Conservation (phyloP, 257 asterid species). For the Penstemon davidsonii region DNA sequence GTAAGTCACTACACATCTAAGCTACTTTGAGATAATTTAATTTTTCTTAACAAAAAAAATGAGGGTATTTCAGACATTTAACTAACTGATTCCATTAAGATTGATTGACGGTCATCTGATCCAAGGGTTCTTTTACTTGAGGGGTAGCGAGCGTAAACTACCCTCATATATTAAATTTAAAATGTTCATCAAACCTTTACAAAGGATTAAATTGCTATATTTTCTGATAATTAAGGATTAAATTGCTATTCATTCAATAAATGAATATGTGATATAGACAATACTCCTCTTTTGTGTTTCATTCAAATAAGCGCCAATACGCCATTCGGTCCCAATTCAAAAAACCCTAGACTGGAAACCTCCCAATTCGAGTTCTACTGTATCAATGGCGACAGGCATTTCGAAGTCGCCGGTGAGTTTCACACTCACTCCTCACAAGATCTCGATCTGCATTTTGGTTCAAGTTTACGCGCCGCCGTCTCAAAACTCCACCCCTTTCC, state of each 20-base stretch:
- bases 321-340: conserved; percentile 21
- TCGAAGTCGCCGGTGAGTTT: conserved; percentile 63
- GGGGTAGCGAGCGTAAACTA: no score
- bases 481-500: conserved; percentile 67
- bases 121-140: no score
- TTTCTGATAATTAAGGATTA: background rate
- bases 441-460: conserved; percentile 71
- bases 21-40: no score
- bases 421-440: conserved; percentile 80
- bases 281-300: no score
- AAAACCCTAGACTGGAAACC: conserved; percentile 38
- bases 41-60: no score
- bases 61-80: no score
- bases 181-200: background rate
- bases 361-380: conserved; percentile 14
- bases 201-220: background rate
- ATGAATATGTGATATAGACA: background rate
- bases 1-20: no score
- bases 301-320: conserved; percentile 21
- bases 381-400: conserved; percentile 44
- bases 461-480: conserved; percentile 85
- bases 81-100: no score
- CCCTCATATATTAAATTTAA: no score
- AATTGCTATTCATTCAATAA: background rate
- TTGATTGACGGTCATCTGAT: no score